Evolutionary conservation across 306 rosid species (phyloP), one percentile per base, ranked within the genome.

Genomic region (Castanea crenata): DNA sequence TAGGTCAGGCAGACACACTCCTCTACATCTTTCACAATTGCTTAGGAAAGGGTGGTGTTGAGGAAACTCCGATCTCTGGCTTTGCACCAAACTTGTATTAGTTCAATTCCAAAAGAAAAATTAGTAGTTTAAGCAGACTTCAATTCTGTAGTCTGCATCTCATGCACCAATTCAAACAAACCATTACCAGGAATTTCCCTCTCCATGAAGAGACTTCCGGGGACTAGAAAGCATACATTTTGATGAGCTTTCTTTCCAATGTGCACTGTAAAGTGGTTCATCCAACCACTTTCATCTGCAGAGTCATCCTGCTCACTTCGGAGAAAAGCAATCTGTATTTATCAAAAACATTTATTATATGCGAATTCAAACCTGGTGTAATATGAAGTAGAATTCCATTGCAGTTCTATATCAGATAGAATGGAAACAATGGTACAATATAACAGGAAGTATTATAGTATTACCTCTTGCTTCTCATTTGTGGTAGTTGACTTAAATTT

Each of bases 101-200:
- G 57, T 74, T 69, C 86, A 78, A 75, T 63, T 63, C 69, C 38
- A 29, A 64, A 51, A 73, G 56, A 74, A 32, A 52, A 63, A 54
- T 71, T 78, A 31, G 19, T 64, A 55, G 29, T 75, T 67, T 68
- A 14, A 52, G 62, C 75, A 80, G 57, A 64, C 79, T 72, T 76
- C 73, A 68, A 69, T 65, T 76, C 72, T 32, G 70, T 1, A 52
- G 74, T 57, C 64, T 73, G 63, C 79, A 57, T 41, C 38, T 55
- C 73, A 13, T 79, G 61, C 82, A 54, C 62, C 82, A 79, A 44
- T 55, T 88, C 56, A 69, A 64, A 76, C 80, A 83, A 81, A 65
- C 77, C 79, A 79, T 51, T 51, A 69, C 61, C 32, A 70, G 62
- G 76, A 83, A 63, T 76, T 51, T 73, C 87, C 69, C 81, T 69